Base-by-base conservation (phyloP, 805 yeast genomes). In the Cyberlindnera maclurae region DNA sequence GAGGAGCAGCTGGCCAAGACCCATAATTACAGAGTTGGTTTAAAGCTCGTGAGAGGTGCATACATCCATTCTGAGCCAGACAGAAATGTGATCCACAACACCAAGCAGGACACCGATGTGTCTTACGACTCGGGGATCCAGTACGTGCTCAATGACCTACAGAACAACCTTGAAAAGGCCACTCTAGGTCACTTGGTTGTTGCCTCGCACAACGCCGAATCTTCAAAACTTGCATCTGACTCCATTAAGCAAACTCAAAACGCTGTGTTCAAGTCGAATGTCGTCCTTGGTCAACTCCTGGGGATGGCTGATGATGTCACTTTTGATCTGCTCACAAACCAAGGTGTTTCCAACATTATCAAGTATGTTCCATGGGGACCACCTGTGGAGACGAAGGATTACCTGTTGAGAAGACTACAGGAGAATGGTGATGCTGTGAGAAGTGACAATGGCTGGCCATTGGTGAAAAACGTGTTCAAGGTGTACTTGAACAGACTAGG, bases 281-380 rank as follows among this genome's bases (percentile, higher is more conserved):
- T 89, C 18, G 87, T 84, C 7, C 69, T 88, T 50, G 97, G 90
- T 31, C 97, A 90, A 66, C 73, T 89, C 47, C 67, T 90, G 57
- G 97, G 97, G 28, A 90, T 89, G 97, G 94, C 95, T 37, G 97
- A 89, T 61, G 81, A 82, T 53, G 75, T 85, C 44, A 86, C 96
- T 18, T 71, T 73, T 58, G 86, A 83, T 49, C 70, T 89, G 54
- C 75, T 85, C 40, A 63, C 70, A 30, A 68, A 77, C 34, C 75
- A 82, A 48, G 69, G 75, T 33, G 83, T 75, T 33, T 76, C 71
- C 44, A 86, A 86, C 54, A 80, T 89, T 38, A 80, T 90, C 64
- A 90, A 90, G 65, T 89, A 90, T 58, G 96, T 89, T 45, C 95
- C 97, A 13, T 89, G 97, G 97, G 97, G 97, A 9, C 97, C 97